Conservation (phyloP, 2,329 filamentous ascomycete genomes). For the Tolypocladium inflatum region DNA sequence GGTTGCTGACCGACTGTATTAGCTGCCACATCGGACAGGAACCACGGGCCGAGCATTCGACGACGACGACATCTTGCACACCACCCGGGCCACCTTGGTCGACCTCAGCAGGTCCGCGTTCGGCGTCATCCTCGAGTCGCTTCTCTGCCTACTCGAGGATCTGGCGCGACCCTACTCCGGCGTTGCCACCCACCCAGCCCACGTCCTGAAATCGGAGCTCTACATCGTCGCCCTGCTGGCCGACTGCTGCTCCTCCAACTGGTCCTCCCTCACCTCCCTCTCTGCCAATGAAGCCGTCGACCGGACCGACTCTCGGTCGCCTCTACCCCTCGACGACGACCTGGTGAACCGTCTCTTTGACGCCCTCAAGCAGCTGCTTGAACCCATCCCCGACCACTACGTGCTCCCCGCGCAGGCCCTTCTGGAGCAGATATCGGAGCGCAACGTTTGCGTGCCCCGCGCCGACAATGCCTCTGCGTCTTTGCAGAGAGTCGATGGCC, state of each 20-base stretch:
- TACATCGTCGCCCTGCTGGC: constrained; percentile 55
- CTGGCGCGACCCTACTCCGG: constrained; percentile 43
- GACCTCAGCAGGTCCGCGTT: constrained; percentile 48
- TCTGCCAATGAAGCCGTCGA: constrained; percentile 15
- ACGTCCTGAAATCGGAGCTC: constrained; percentile 54
- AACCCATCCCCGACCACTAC: constrained; percentile 49
- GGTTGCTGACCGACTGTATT: not conserved
- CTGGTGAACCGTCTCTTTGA: constrained; percentile 48
- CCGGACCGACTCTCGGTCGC: constrained; percentile 10
- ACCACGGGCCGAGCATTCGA: constrained; percentile 9
- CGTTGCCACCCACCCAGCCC: constrained; percentile 43
- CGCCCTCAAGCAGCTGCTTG: constrained; percentile 44
- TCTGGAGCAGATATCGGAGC: constrained; percentile 39
- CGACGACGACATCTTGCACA: constrained; percentile 51
- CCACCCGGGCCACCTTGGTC: constrained; percentile 52
- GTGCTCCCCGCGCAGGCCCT: constrained; percentile 46
- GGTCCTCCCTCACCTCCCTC: constrained; percentile 29
- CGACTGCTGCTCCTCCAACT: constrained; percentile 55
- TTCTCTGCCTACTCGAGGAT: constrained; percentile 49
- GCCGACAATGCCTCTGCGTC: constrained; percentile 7
- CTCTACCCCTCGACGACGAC: constrained; percentile 35
- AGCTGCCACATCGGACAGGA: constrained; percentile 8
- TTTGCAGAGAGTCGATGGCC: constrained; percentile 8
- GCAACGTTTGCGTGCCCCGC: constrained; percentile 24
- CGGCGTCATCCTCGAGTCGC: constrained; percentile 43